Conservation (phyloP, 495 filamentous ascomycete species). For the Patellaria atrata region DNA sequence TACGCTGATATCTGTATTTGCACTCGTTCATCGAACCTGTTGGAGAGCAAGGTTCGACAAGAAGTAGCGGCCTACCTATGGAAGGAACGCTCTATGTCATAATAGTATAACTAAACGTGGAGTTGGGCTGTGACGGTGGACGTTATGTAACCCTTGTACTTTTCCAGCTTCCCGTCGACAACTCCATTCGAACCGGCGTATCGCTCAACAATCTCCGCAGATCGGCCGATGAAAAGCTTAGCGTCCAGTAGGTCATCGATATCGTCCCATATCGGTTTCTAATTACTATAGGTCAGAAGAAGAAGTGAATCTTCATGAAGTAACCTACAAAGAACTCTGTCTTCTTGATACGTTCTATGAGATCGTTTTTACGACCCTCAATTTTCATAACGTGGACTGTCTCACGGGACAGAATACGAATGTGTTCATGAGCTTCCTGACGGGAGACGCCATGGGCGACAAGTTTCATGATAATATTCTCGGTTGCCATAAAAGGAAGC, state of each 20-base stretch:
- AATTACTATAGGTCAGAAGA: no score
- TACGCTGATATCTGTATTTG: no score
- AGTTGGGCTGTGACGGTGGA: no score
- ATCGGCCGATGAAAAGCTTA: constrained; percentile 52
- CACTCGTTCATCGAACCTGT: no score
- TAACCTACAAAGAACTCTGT: constrained; percentile 70
- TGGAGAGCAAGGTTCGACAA: no score
- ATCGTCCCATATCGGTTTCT: constrained; percentile 60
- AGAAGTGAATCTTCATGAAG: no score
- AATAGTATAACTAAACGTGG: no score
- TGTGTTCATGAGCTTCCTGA: constrained; percentile 87
- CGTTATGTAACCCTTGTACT: constrained; percentile 6
- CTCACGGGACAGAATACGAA: constrained; percentile 75
- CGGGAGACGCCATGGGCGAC: constrained; percentile 58
- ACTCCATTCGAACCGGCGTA: constrained; percentile 33
- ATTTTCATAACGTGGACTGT: constrained; percentile 69
- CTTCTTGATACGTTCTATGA: constrained; percentile 64
- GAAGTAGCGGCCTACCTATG: no score
- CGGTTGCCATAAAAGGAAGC: constrained; percentile 40
- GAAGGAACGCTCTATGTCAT: no score
- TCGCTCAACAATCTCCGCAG: constrained; percentile 41
- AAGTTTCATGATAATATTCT: constrained; percentile 76
- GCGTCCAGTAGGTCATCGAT: constrained; percentile 63
- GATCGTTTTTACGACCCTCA: constrained; percentile 65
- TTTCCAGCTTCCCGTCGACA: constrained; percentile 6